Evolutionary conservation across 768 basidiomycete species (phyloP).

Genomic region (Xerocomus potaroensis): DNA sequence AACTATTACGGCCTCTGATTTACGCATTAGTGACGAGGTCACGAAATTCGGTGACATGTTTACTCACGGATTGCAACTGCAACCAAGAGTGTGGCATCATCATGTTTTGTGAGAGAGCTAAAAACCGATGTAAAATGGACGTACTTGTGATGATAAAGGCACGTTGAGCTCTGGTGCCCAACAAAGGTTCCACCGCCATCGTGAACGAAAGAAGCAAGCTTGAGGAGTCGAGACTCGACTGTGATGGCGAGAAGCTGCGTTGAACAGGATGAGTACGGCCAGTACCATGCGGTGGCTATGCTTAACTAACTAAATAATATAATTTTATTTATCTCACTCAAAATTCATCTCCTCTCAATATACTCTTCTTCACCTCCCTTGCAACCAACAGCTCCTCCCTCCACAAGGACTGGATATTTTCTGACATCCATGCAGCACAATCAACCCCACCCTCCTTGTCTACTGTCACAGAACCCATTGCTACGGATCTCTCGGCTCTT

Average conservation of each 20-base stretch:
- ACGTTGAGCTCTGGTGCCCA: conserved; percentile 69
- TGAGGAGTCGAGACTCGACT: conserved; percentile 8
- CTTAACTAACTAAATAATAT: not conserved
- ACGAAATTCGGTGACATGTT: not conserved
- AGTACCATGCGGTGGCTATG: conserved; percentile 18
- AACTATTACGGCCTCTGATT: conserved; percentile 69
- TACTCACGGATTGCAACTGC: conserved; percentile 59
- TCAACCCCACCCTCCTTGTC: not conserved
- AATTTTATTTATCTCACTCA: no score
- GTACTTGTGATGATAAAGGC: conserved; percentile 69
- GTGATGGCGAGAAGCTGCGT: conserved; percentile 6
- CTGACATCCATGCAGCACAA: conserved; percentile 35
- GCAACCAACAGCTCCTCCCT: conserved; percentile 56
- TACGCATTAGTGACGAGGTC: not conserved
- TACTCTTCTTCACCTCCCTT: conserved; percentile 40
- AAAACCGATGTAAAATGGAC: conserved; percentile 20
- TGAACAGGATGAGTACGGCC: not conserved
- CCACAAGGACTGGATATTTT: conserved; percentile 52
- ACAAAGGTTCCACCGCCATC: conserved; percentile 70
- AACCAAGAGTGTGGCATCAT: no score
- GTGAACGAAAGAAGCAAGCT: conserved; percentile 16
- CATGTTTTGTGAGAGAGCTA: conserved; percentile 5
- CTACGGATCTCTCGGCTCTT: conserved; percentile 28
- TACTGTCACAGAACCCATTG: not conserved
- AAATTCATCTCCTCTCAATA: conserved; percentile 47